These are phyloP conservation scores for Alternaria dauci DNA, from an alignment of 2,329 filamentous ascomycete species.

Conservation along the genomic window DNA sequence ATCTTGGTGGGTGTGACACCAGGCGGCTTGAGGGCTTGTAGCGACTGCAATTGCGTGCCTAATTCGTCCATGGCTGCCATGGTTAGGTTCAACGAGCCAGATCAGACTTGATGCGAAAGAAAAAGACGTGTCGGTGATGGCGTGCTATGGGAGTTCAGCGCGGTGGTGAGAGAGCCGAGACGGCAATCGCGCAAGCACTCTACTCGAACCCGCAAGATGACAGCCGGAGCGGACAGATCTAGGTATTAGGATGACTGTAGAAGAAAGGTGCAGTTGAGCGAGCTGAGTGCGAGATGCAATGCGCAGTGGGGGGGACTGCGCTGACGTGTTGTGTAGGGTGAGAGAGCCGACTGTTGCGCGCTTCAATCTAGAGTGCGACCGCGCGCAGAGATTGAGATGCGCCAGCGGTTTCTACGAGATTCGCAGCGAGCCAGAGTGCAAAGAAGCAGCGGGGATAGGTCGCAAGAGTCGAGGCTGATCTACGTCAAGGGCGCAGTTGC, in stretches of 20 bases:
- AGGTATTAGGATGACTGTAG: conserved; percentile 37
- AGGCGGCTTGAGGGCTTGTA: conserved; percentile 89
- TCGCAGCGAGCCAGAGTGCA: conserved; percentile 34
- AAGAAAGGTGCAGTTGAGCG: conserved; percentile 34
- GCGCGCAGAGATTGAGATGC: conserved; percentile 30
- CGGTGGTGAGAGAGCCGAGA: conserved; percentile 28
- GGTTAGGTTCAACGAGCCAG: conserved; percentile 41
- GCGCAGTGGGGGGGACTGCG: conserved; percentile 25
- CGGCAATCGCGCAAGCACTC: conserved; percentile 36
- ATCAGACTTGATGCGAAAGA: conserved; percentile 32
- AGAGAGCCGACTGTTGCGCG: conserved; percentile 26
- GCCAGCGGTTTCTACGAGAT: conserved; percentile 26
- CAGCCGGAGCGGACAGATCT: conserved; percentile 34
- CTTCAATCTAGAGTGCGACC: conserved; percentile 38
- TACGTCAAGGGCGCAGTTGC: conserved; percentile 33
- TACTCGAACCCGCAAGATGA: conserved; percentile 39
- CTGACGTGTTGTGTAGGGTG: conserved; percentile 33
- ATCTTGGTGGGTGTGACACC: conserved; percentile 96
- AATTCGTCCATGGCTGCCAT: conserved; percentile 86
- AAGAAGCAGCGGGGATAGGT: conserved; percentile 27
- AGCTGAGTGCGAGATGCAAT: conserved; percentile 29
- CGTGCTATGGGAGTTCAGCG: conserved; percentile 16
- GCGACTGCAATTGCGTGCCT: conserved; percentile 87
- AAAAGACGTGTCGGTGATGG: conserved; percentile 19
- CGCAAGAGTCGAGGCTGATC: conserved; percentile 27